These are phyloP conservation scores for Plantago coronopus DNA, from an alignment of 305 asterid genomes.

Conservation along the genomic window DNA sequence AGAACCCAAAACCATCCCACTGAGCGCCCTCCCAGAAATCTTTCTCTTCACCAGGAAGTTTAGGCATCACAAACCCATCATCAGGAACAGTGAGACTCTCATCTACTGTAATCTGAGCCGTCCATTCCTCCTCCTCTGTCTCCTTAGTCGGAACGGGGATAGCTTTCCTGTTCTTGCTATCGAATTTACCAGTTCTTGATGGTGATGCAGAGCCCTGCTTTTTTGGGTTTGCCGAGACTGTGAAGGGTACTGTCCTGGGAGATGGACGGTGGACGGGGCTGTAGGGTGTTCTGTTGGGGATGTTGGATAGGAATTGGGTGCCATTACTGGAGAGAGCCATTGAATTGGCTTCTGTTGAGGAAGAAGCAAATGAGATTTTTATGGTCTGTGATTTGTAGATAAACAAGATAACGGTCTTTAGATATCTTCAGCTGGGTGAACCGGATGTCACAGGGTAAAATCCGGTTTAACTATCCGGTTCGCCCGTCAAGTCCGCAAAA, in stretches of 20 bases:
- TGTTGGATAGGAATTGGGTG: conserved; percentile 43
- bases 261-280: conserved; percentile 33
- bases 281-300: conserved; percentile 32
- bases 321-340: conserved; percentile 63
- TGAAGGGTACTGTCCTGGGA: conserved; percentile 29
- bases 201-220: conserved; percentile 40
- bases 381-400: not conserved
- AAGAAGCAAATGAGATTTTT: conserved; percentile 8
- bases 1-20: conserved; percentile 85
- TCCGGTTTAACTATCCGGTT: not conserved
- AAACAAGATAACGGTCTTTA: conserved; percentile 7
- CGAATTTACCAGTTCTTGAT: conserved; percentile 61
- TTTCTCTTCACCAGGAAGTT: conserved; percentile 66
- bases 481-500: not conserved
- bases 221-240: conserved; percentile 64
- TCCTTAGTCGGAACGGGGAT: conserved; percentile 46
- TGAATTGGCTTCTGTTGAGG: conserved; percentile 13
- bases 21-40: conserved; percentile 87
- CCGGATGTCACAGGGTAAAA: not conserved
- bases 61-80: conserved; percentile 75
- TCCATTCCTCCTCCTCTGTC: conserved; percentile 13
- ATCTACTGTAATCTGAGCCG: conserved; percentile 25
- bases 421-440: not conserved
- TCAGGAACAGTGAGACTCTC: conserved; percentile 20
- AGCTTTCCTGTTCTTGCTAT: conserved; percentile 60